A percentile compares a stretch with the other conserved stretches of the same genome.
These are phyloP conservation scores for Lineolata rhizophorae DNA, from an alignment of 495 filamentous ascomycete species.

Conservation along the genomic window DNA sequence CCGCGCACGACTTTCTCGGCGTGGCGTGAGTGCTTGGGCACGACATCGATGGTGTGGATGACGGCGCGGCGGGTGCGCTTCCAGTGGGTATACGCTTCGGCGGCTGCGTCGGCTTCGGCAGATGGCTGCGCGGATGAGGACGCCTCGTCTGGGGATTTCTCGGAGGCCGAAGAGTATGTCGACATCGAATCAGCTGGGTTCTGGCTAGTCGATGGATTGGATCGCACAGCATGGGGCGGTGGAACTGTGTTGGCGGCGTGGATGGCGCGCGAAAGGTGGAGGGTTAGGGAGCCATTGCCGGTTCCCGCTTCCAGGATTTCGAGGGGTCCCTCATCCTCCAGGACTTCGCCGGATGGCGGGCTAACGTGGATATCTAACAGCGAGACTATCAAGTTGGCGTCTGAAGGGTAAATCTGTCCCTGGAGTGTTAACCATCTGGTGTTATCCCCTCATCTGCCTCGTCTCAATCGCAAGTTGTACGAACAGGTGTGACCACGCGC, in stretches of 20 bases:
- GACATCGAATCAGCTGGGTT: neutral
- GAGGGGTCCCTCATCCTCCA: conserved; percentile 17
- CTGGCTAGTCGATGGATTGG: no score
- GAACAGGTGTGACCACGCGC: conserved; percentile 49
- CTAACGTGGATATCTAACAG: conserved; percentile 49
- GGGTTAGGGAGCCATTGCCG: conserved; percentile 53
- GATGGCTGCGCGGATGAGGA: neutral
- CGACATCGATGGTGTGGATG: conserved; percentile 48
- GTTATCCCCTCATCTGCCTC: no score
- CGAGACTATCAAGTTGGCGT: conserved; percentile 48
- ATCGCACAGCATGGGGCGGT: no score
- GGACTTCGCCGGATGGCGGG: conserved; percentile 14
- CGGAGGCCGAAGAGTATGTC: no score
- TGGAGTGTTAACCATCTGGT: no score
- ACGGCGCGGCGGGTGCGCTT: conserved; percentile 32
- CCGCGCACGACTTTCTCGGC: conserved; percentile 36
- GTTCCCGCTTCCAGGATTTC: conserved; percentile 70
- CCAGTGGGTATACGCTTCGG: conserved; percentile 4
- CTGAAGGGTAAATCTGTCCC: conserved; percentile 46
- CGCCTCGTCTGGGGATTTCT: no score
- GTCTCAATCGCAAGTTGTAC: no score
- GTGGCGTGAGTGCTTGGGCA: conserved; percentile 30
- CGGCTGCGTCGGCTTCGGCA: neutral
- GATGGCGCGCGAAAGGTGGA: conserved; percentile 51
- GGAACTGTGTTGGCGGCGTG: conserved; percentile 42